Base-by-base conservation (phyloP, 306 rosid genomes). In the Vigna trinervia region DNA sequence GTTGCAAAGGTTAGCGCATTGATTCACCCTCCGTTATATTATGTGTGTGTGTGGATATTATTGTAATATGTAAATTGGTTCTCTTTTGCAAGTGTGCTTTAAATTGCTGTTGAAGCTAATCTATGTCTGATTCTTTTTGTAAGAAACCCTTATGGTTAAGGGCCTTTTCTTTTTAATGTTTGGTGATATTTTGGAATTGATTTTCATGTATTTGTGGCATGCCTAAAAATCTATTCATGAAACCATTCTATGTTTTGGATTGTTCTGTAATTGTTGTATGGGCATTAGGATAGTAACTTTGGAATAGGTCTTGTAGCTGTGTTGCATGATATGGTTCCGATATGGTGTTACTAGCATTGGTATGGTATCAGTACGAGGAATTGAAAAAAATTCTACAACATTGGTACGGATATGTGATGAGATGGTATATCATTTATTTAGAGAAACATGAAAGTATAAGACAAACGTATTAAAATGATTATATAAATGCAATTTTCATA, bases 1-100 rank as follows among this genome's bases (percentile, higher is more conserved):
- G 98, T 95, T 76, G 97, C 98, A 51, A 95, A 95, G 98, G 98
- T 95, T 95, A 95, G 98, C 96, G 97, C 97, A 89, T 92, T 86
- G 82, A 78, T 85, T 87, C 91, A 85, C 82, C 84, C 76, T 79
- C 80, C 63, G 75, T 66, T 45, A 3, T 50, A 3, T 75, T 65
- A 39, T 61, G 5, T 56, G 12, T 22, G 12, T 22, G 1, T 61
- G 10, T 63, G 36, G 34, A 23, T 58, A 22, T 56, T 22, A 1
- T 32, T 60, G 1, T 12, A 15, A 6, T 12, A 36, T 52, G 32
- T 60, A 14, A 12, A 71, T 68, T 81, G 63, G 28, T 74, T 7
- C 43, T 38, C 41, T n/a, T 67, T 60, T 50, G 4, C 23, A 4
- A 14, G 26, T 67, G 4, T 51, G 22, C 51, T 57, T 51, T 46